These are phyloP conservation scores for Lomentospora prolificans DNA, from an alignment of 2,329 filamentous ascomycete species.

Conservation along the genomic window DNA sequence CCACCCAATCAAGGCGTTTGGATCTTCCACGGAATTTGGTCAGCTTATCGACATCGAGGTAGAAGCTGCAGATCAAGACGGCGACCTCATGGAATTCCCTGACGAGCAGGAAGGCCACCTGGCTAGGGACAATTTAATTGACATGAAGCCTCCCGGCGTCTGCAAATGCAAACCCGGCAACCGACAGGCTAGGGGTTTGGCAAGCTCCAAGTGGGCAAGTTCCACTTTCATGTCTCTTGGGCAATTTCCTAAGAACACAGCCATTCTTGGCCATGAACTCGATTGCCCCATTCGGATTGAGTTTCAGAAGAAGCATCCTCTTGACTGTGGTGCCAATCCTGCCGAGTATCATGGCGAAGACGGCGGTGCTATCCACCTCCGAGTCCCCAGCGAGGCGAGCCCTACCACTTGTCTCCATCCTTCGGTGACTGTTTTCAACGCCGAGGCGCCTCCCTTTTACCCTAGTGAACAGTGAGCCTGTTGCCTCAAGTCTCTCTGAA, in stretches of 20 bases:
- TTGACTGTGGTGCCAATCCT: slow-evolving; percentile 5
- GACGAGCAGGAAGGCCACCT: background rate
- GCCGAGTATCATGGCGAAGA: background rate
- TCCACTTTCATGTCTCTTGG: background rate
- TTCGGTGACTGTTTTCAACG: background rate
- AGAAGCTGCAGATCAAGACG: background rate
- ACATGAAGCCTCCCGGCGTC: background rate
- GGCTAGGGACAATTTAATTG: background rate
- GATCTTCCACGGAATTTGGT: background rate
- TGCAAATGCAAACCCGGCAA: background rate
- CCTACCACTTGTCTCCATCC: background rate
- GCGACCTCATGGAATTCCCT: slow-evolving; percentile 1
- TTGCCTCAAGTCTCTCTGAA: no score
- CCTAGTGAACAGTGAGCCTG: background rate
- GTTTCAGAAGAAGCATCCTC: background rate
- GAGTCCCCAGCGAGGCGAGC: background rate
- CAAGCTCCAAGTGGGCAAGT: slow-evolving; percentile 4
- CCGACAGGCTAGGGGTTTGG: background rate
- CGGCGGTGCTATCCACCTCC: background rate
- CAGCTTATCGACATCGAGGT: background rate
- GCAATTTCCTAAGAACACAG: slow-evolving; percentile 1
- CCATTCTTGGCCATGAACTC: background rate
- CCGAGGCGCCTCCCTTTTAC: background rate
- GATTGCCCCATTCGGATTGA: background rate
- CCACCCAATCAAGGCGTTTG: no score